Evolutionary conservation across 371 early-diverging fungal species (phyloP), one percentile per base, ranked within the genome.

Genomic region (Apophysomyces ossiformis): DNA sequence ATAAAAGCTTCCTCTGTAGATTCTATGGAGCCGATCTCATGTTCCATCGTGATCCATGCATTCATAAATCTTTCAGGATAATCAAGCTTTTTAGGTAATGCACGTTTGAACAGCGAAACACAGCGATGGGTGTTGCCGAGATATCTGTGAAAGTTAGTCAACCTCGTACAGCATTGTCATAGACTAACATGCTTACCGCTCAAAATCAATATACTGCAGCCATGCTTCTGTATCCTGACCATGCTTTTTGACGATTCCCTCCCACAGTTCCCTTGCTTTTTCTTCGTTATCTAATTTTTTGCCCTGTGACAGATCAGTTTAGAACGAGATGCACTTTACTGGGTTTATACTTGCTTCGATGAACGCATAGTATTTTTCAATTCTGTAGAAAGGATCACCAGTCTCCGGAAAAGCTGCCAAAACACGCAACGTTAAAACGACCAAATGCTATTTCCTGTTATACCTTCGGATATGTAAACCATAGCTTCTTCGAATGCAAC

Each of bases 1-100:
- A 78, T 57, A n/a, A 72, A 47, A 2, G 74, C 64, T 8, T 68
- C 66, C 59, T 76, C 67, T 11, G 59, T 38, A 1, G 74, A 65
- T 3, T 71, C 74, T 0, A 81, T 35, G 4, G 65, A 67, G 15
- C 91, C 89, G 39, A 69, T 39, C 54, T 84, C 85, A 58, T 75
- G 73, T 69, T 87, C 89, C 18, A 87, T 71, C 1, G 66, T 57
- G 1, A 71, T 61, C 82, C 86, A 88, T 1, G 76, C 81, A 39
- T 78, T 75, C 43, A 83, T 78, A 2, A 91, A 54, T 7, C 79
- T 65, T 41, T 85, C 83, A 6, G 87, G 83, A 59, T 79, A 77
- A 61, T 86, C 84, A 7, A 81, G 60, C 5, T 70, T 67, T 35
- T 80, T 76, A 21, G 43, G 45, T 12, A 78, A 57, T 2, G 86